Conservation (phyloP, 2,329 filamentous ascomycete species). For the Penicillium freii region DNA sequence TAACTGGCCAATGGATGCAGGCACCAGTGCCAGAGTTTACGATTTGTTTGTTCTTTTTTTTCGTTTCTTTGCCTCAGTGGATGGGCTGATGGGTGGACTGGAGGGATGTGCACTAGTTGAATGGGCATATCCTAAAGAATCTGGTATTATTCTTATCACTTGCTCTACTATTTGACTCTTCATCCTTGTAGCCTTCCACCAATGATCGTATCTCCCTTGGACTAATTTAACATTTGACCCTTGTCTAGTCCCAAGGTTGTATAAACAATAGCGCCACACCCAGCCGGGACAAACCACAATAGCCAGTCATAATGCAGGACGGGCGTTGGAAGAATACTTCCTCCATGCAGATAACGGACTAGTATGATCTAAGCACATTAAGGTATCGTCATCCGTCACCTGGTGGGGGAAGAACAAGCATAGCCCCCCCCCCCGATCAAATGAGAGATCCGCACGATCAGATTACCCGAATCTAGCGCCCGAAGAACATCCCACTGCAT, state of each 20-base stretch:
- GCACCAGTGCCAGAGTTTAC: constrained; percentile 10
- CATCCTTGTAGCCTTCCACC: not conserved
- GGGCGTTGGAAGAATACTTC: not conserved
- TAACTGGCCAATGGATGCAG: constrained; percentile 23
- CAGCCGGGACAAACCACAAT: not conserved
- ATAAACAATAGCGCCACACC: not conserved
- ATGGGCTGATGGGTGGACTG: not conserved
- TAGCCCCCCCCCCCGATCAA: constrained; percentile 6
- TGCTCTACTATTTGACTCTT: not conserved
- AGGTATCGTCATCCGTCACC: not conserved
- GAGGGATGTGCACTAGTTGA: not conserved
- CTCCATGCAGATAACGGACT: not conserved
- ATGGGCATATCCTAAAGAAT: not conserved
- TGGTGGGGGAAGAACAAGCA: not conserved
- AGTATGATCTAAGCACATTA: not conserved
- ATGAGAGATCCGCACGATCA: not conserved
- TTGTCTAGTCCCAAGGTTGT: not conserved
- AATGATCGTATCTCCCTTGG: not conserved
- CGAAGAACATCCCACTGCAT: not conserved
- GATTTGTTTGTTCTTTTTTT: constrained; percentile 5
- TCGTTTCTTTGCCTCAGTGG: not conserved
- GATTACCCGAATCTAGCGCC: not conserved
- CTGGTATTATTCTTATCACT: not conserved
- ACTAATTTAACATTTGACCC: not conserved
- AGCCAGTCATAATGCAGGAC: constrained; percentile 3